phyloP scores from a whole-genome alignment of 345 rosid genomes.

The Aquilaria yunnanensis region DNA sequence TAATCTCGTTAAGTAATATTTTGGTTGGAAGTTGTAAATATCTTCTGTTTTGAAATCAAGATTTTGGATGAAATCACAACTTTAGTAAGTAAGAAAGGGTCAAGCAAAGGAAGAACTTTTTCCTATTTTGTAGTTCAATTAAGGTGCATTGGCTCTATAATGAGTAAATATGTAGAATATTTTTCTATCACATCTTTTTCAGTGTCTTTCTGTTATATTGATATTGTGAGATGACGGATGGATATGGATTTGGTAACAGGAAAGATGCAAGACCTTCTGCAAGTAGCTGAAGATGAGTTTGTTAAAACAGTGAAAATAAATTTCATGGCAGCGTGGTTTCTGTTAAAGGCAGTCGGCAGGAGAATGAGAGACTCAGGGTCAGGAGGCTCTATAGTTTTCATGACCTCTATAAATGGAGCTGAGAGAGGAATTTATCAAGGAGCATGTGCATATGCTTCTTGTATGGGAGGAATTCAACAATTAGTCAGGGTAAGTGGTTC shows the following conservation, averaged over 20 bases:
- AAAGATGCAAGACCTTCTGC: conserved; percentile 59
- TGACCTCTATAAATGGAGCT: conserved; percentile 58
- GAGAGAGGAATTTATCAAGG: conserved; percentile 89
- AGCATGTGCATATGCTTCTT: conserved; percentile 72
- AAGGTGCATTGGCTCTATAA: no score
- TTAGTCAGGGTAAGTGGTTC: conserved; percentile 54
- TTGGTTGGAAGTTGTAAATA: no score
- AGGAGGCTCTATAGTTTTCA: conserved; percentile 73
- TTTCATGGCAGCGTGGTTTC: conserved; percentile 76
- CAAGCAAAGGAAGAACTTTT: no score
- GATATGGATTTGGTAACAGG: conserved; percentile 31
- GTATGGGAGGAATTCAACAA: conserved; percentile 74
- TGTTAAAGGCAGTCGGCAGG: conserved; percentile 62
- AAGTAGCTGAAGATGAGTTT: conserved; percentile 55
- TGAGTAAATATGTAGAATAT: no score
- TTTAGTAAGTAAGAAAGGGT: no score
- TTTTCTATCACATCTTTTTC: no score
- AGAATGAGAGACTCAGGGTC: conserved; percentile 52
- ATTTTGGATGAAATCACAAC: no score
- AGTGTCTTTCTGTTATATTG: no score
- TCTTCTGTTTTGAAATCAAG: no score
- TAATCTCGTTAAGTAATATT: no score
- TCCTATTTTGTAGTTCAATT: no score
- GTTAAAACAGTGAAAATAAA: conserved; percentile 47
- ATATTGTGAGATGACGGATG: no score